phyloP scores from a whole-genome alignment of 495 filamentous ascomycete species.

The Cercophora samala region DNA sequence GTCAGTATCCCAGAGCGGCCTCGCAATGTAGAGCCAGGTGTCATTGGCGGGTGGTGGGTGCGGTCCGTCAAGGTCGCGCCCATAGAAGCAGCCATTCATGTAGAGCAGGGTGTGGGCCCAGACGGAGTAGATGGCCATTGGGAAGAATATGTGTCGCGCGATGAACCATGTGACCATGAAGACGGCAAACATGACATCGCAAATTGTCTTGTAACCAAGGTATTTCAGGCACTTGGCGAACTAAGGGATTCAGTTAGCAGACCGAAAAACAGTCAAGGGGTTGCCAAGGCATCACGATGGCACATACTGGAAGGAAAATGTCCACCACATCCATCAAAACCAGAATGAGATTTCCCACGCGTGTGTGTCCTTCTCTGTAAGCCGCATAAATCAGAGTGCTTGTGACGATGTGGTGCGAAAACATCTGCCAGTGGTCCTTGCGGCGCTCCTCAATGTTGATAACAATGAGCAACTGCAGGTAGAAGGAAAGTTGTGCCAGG shows the following conservation, averaged over 20 bases:
- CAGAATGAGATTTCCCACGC: conserved; percentile 84
- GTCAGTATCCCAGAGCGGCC: conserved; percentile 64
- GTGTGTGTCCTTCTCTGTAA: conserved; percentile 79
- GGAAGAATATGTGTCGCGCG: conserved; percentile 78
- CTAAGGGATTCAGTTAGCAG: conserved; percentile 41
- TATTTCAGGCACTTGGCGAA: conserved; percentile 95
- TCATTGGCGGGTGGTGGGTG: conserved; percentile 55
- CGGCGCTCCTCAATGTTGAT: conserved; percentile 90
- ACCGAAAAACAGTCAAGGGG: neutral
- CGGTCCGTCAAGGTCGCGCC: conserved; percentile 46
- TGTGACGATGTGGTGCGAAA: conserved; percentile 90
- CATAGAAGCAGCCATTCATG: conserved; percentile 66
- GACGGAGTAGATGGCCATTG: conserved; percentile 72
- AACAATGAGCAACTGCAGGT: conserved; percentile 89
- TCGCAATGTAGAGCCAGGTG: conserved; percentile 57
- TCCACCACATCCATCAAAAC: conserved; percentile 94
- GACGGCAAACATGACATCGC: conserved; percentile 79
- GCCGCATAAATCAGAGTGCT: conserved; percentile 71
- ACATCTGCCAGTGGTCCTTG: conserved; percentile 95
- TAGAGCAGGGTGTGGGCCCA: conserved; percentile 68
- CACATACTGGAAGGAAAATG: conserved; percentile 75
- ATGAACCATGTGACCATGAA: conserved; percentile 86
- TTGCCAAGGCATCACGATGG: neutral
- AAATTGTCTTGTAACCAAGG: conserved; percentile 65
- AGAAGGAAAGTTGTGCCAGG: conserved; percentile 86